Evolutionary conservation across 257 asterid genomes (phyloP).

Genomic region (Solanum tarapatanum): DNA sequence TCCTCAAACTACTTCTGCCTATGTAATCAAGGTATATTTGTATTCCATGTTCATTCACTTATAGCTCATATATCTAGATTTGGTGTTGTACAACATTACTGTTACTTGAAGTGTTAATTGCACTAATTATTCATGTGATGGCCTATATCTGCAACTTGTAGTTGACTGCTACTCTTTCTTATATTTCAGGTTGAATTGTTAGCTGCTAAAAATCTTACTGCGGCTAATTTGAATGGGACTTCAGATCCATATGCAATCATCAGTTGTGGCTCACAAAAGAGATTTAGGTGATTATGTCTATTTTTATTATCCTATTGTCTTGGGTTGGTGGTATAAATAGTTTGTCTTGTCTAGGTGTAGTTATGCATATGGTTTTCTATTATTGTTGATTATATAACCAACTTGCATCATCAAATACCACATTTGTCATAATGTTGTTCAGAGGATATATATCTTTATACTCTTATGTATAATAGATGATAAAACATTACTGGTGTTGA

Average conservation of each 20-base stretch:
- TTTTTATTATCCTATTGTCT: neutral
- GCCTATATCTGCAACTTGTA: neutral
- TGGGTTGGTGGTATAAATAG: neutral
- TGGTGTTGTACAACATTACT: neutral
- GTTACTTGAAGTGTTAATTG: neutral
- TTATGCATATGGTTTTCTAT: neutral
- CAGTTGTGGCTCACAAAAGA: constrained; percentile 71
- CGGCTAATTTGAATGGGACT: constrained; percentile 77
- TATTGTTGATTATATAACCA: neutral
- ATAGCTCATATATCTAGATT: neutral
- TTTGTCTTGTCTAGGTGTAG: neutral
- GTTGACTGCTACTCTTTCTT: neutral
- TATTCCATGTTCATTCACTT: neutral
- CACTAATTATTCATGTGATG: neutral
- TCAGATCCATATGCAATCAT: constrained; percentile 93
- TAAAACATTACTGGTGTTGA: neutral
- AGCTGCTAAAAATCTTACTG: constrained; percentile 86
- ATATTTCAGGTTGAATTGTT: constrained; percentile 71
- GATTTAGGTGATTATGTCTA: constrained; percentile 51
- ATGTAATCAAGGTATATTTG: constrained; percentile 58
- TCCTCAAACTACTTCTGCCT: constrained; percentile 32
- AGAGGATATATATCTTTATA: neutral
- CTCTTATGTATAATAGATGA: neutral
- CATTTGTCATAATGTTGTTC: neutral
- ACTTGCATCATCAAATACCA: neutral